Conservation (phyloP, 2,329 filamentous ascomycete species). For the Bertia moriformis region DNA sequence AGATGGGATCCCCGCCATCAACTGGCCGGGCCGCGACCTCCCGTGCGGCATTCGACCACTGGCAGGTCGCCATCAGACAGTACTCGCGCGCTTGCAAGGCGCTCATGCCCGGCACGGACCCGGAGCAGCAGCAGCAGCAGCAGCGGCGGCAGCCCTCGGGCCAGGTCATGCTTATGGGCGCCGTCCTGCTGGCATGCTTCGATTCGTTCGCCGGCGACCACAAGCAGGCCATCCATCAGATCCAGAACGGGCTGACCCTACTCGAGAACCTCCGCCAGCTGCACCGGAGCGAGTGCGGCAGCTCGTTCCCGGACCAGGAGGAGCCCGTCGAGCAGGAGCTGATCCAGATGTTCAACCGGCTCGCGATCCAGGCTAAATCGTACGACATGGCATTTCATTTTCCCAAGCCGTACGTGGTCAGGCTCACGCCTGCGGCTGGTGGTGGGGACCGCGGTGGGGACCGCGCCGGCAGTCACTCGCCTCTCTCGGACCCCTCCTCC, state of each 20-base stretch:
- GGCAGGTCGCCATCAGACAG: conserved; percentile 42
- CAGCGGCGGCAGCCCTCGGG: too few species aligned
- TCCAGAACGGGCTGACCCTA: conserved; percentile 39
- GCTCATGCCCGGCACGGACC: conserved; percentile 26
- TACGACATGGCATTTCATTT: conserved; percentile 59
- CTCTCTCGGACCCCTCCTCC: conserved; percentile 25
- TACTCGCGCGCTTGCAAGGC: conserved; percentile 41
- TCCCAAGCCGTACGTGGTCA: conserved; percentile 44
- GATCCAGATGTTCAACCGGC: conserved; percentile 45
- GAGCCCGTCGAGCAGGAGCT: conserved; percentile 42
- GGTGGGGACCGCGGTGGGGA: conserved; percentile 16
- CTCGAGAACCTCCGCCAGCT: conserved; percentile 35
- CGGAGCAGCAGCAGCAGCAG: conserved; percentile 22
- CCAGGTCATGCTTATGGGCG: conserved; percentile 49
- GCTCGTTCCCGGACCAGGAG: conserved; percentile 20
- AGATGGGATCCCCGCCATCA: conserved; percentile 12
- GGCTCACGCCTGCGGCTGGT: conserved; percentile 22
- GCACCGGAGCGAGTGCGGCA: too few species aligned
- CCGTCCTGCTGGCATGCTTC: conserved; percentile 52
- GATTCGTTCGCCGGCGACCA: conserved; percentile 54
- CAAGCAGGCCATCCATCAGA: conserved; percentile 43
- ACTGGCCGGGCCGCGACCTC: too few species aligned
- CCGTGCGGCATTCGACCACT: conserved; percentile 32
- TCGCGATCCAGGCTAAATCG: conserved; percentile 51
- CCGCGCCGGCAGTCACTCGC: conserved; percentile 25